Percentiles rank a stretch among this genome's conserved stretches.
Conservation (phyloP, 495 filamentous ascomycete genomes). For the Sporormia fimetaria region DNA sequence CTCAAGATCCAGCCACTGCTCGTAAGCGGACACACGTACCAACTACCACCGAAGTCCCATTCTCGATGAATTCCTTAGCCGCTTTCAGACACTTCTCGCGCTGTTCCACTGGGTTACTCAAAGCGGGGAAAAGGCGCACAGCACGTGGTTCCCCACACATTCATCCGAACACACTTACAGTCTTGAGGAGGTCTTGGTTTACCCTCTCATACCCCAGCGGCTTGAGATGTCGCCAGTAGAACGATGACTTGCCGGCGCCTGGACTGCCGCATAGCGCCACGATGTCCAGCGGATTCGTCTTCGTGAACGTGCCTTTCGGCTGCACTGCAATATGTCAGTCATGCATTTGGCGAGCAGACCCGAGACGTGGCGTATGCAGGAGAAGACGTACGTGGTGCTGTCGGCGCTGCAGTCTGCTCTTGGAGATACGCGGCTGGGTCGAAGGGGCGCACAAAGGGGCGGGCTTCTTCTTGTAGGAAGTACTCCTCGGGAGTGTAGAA, state of each 20-base stretch:
- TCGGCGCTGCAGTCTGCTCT: constrained; percentile 20
- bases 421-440: constrained; percentile 47
- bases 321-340: constrained; percentile 17
- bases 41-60: constrained; percentile 58
- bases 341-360: background rate
- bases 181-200: constrained; percentile 86
- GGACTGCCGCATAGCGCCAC: constrained; percentile 82
- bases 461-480: constrained; percentile 56
- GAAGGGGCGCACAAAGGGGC: constrained; percentile 55
- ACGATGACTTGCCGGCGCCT: constrained; percentile 81
- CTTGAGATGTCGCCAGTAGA: constrained; percentile 68
- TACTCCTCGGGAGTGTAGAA: constrained; percentile 88
- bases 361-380: constrained; percentile 24
- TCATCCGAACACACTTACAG: constrained; percentile 35
- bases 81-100: constrained; percentile 76
- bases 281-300: constrained; percentile 56
- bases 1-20: background rate
- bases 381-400: constrained; percentile 30
- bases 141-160: constrained; percentile 21
- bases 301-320: constrained; percentile 47
- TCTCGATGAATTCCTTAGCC: constrained; percentile 50
- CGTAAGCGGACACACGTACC: constrained; percentile 38
- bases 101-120: constrained; percentile 35
- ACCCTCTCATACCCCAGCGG: constrained; percentile 73
- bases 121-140: constrained; percentile 11